phyloP scores from a whole-genome alignment of 2,329 filamentous ascomycete genomes.

The Alternaria sp. region DNA sequence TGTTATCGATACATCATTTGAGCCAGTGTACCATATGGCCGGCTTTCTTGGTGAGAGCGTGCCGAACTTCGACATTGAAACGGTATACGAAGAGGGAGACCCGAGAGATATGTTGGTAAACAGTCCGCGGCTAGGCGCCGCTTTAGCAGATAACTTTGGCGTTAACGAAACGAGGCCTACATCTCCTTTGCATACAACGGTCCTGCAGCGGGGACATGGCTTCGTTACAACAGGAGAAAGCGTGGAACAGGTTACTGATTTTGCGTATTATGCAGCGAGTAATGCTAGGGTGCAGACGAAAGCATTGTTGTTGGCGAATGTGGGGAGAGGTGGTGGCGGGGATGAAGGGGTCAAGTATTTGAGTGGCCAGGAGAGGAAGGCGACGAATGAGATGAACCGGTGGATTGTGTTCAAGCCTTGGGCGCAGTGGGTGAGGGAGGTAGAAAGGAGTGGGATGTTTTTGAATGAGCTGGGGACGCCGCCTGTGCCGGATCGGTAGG shows the following conservation, averaged over 20 bases:
- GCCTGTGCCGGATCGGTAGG: background rate
- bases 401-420: slow-evolving; percentile 49
- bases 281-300: slow-evolving; percentile 50
- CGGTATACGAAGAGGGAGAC: slow-evolving; percentile 18
- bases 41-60: slow-evolving; percentile 40
- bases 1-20: slow-evolving; percentile 13
- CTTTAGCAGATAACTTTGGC: slow-evolving; percentile 32
- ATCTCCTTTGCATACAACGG: slow-evolving; percentile 31
- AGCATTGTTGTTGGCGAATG: slow-evolving; percentile 30
- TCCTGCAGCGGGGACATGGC: slow-evolving; percentile 53
- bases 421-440: slow-evolving; percentile 51
- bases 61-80: slow-evolving; percentile 38
- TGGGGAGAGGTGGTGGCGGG: slow-evolving; percentile 14
- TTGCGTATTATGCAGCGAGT: slow-evolving; percentile 47
- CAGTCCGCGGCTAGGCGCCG: slow-evolving; percentile 26
- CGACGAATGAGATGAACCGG: slow-evolving; percentile 44
- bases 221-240: slow-evolving; percentile 46
- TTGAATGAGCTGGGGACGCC: slow-evolving; percentile 40
- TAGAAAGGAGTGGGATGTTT: slow-evolving; percentile 42
- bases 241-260: slow-evolving; percentile 51
- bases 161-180: slow-evolving; percentile 27
- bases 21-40: slow-evolving; percentile 48
- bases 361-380: slow-evolving; percentile 44
- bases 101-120: slow-evolving; percentile 38
- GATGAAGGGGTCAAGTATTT: slow-evolving; percentile 35